phyloP scores from a whole-genome alignment of 73 alveolate genomes.

The Paramecium tetraurelia region DNA sequence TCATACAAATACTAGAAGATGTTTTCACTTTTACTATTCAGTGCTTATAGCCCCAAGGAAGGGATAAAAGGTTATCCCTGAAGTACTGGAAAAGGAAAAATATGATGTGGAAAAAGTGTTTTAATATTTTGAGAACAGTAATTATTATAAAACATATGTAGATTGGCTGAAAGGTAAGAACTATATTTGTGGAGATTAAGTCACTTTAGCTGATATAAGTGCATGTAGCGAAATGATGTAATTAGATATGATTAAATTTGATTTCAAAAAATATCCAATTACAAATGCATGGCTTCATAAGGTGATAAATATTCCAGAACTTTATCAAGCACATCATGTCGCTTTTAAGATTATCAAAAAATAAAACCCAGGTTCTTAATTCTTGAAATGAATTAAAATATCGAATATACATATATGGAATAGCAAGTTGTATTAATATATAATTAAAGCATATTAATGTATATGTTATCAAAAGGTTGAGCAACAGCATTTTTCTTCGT shows the following conservation, averaged over 20 bases:
- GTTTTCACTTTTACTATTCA: not conserved
- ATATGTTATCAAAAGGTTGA: not conserved
- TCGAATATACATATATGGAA: not conserved
- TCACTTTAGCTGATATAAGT: slow-evolving; percentile 42
- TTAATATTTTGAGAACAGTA: not conserved
- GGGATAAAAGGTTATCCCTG: not conserved
- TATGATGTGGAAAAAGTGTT: not conserved
- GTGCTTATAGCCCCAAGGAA: not conserved
- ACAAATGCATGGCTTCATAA: not conserved
- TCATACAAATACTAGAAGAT: slow-evolving; percentile 31
- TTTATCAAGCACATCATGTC: not conserved
- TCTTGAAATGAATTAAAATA: not conserved
- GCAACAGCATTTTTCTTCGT: not conserved
- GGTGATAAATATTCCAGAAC: not conserved
- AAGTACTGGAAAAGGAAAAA: not conserved
- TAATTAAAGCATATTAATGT: not conserved
- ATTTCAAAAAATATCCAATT: not conserved
- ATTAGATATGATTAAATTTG: slow-evolving; percentile 26
- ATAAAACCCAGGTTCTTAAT: not conserved
- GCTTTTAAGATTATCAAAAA: slow-evolving; percentile 9
- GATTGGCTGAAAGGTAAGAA: not conserved
- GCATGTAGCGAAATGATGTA: slow-evolving; percentile 19
- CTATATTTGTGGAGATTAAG: not conserved
- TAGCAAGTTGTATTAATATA: not conserved
- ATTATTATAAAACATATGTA: not conserved